Percentiles rank a stretch among this genome's conserved stretches.
Conservation (phyloP, 75 land plant genomes). For the Pinus tabuliformis region DNA sequence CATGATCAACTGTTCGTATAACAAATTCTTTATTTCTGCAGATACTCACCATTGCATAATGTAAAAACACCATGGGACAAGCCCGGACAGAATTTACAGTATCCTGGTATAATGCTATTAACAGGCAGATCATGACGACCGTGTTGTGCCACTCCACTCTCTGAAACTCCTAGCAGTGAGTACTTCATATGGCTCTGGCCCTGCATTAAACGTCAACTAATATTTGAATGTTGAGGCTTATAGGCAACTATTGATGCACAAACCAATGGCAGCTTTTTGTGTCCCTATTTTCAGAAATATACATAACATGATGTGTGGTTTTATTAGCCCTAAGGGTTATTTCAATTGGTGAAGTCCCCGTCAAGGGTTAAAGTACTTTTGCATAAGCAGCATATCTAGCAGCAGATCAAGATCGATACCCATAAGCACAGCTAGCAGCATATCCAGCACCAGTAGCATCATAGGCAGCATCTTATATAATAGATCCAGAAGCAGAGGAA, state of each 20-base stretch:
- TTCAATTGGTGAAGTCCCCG: too few relatives aligned
- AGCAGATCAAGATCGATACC: too few relatives aligned
- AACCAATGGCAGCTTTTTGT: not conserved
- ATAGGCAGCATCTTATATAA: too few relatives aligned
- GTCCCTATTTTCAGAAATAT: not conserved
- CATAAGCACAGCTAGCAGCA: too few relatives aligned
- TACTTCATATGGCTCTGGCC: constrained; percentile 1
- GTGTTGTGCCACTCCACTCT: constrained; percentile 95
- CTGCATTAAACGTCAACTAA: too few relatives aligned
- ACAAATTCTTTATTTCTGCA: constrained; percentile 12
- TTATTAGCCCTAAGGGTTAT: too few relatives aligned
- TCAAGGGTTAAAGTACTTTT: too few relatives aligned
- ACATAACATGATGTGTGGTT: too few relatives aligned
- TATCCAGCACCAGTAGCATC: too few relatives aligned
- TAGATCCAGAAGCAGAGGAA: too few relatives aligned
- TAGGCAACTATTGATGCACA: not conserved
- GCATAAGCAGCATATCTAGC: too few relatives aligned
- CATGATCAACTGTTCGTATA: not conserved
- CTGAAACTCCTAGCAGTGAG: constrained; percentile 88
- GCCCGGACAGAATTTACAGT: constrained; percentile 36
- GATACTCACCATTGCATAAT: constrained; percentile 97
- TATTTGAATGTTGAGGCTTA: not conserved
- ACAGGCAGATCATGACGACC: constrained; percentile 99
- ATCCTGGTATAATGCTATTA: constrained; percentile 86
- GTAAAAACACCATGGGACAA: constrained; percentile 89